Conservation (phyloP, 2,329 filamentous ascomycete genomes). For the Microthyrium microscopicum region DNA sequence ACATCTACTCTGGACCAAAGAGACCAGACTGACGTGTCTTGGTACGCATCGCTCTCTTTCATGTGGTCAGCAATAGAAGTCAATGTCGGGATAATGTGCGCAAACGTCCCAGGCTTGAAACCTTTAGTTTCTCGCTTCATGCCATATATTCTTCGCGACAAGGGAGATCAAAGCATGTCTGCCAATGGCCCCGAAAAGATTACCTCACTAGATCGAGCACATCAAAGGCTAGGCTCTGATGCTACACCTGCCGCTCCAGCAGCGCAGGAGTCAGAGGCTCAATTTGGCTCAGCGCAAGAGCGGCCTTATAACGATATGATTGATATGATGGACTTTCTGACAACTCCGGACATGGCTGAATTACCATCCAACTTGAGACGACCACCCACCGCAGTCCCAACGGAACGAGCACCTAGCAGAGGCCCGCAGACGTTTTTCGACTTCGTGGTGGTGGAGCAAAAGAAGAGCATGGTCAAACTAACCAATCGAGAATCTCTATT, state of each 20-base stretch:
- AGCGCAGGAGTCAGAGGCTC: no score
- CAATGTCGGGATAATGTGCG: conserved; percentile 77
- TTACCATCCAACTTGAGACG: conserved; percentile 19
- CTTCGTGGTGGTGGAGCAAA: conserved; percentile 53
- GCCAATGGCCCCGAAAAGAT: conserved; percentile 16
- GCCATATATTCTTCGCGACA: conserved; percentile 38
- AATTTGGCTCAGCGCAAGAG: conserved; percentile 13
- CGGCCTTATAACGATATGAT: conserved; percentile 17
- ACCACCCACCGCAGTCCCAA: conserved; percentile 17
- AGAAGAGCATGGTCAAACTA: conserved; percentile 54
- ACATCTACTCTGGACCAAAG: conserved; percentile 16
- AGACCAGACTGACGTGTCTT: conserved; percentile 35
- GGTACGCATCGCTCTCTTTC: conserved; percentile 67
- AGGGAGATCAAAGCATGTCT: conserved; percentile 1
- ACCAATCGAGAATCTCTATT: conserved; percentile 48
- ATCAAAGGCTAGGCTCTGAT: conserved; percentile 1
- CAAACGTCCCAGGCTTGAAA: conserved; percentile 83
- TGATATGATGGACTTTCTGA: conserved; percentile 37
- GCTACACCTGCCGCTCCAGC: conserved; percentile 11
- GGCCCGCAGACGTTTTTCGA: conserved; percentile 46
- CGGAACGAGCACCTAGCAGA: conserved; percentile 19
- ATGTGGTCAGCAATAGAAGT: conserved; percentile 94
- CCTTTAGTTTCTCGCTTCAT: conserved; percentile 55
- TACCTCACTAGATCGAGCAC: no score
- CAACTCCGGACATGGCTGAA: conserved; percentile 27